phyloP scores from a whole-genome alignment of 2,329 filamentous ascomycete genomes.

The Diaporthe amygdali region DNA sequence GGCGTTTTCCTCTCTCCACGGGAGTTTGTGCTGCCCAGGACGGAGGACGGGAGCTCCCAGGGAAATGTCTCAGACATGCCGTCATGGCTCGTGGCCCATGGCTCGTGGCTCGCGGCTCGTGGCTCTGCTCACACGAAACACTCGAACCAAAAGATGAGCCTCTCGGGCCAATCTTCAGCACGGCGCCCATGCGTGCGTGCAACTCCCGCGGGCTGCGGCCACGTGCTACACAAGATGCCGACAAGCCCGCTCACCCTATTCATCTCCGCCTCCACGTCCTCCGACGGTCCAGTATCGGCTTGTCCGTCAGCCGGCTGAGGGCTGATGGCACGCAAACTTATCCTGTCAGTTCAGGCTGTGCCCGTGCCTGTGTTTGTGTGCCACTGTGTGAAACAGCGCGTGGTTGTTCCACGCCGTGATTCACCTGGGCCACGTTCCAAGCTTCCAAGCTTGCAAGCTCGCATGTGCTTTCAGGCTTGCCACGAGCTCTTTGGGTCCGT shows the following conservation, averaged over 20 bases:
- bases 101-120: not conserved
- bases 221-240: not conserved
- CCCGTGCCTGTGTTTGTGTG: not conserved
- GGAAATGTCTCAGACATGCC: slow-evolving; percentile 14
- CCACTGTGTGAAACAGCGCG: not conserved
- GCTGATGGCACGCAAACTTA: not conserved
- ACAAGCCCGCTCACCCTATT: not conserved
- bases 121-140: slow-evolving; percentile 9
- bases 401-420: not conserved
- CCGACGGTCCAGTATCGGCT: not conserved
- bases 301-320: too few species aligned
- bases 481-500: slow-evolving; percentile 3
- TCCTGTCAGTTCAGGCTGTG: not conserved
- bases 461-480: slow-evolving; percentile 1
- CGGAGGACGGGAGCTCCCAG: slow-evolving; percentile 8
- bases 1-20: not conserved
- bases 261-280: not conserved
- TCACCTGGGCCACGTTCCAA: not conserved
- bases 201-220: not conserved
- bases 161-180: not conserved
- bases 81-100: not conserved
- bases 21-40: not conserved
- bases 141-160: not conserved
- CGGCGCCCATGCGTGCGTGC: not conserved
- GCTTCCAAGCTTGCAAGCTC: too few species aligned